Conservation (phyloP, 495 filamentous ascomycete genomes). For the Annulohypoxylon nitens region DNA sequence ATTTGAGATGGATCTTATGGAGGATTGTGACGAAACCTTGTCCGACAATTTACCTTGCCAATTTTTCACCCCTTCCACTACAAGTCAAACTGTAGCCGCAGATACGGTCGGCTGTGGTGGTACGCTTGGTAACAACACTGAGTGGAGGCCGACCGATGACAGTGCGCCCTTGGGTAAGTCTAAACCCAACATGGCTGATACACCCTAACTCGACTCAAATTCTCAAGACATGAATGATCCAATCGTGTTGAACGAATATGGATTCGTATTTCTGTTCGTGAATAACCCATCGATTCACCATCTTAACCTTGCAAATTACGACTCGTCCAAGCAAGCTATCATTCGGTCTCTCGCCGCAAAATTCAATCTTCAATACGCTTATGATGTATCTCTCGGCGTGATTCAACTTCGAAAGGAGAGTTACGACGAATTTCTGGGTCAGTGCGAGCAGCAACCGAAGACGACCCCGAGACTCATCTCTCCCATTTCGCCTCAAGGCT, state of each 20-base stretch:
- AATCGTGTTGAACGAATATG: slow-evolving; percentile 27
- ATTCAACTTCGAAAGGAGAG: slow-evolving; percentile 32
- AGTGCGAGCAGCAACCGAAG: slow-evolving; percentile 11
- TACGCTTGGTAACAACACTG: slow-evolving; percentile 1
- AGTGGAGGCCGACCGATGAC: slow-evolving; percentile 2
- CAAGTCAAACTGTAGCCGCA: slow-evolving; percentile 1
- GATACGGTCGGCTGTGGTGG: neutral
- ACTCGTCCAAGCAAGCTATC: slow-evolving; percentile 24
- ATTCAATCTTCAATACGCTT: slow-evolving; percentile 36
- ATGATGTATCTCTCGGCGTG: slow-evolving; percentile 19
- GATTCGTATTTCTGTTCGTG: slow-evolving; percentile 32
- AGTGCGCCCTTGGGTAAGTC: slow-evolving; percentile 37
- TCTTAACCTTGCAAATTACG: slow-evolving; percentile 28
- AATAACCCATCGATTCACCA: slow-evolving; percentile 31
- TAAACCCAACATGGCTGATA: slow-evolving; percentile 10
- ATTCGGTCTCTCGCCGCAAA: slow-evolving; percentile 30
- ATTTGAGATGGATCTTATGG: slow-evolving; percentile 40
- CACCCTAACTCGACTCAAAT: slow-evolving; percentile 19
- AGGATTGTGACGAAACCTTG: slow-evolving; percentile 17
- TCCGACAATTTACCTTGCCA: slow-evolving; percentile 15
- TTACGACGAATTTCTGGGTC: neutral
- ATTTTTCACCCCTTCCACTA: slow-evolving; percentile 6
- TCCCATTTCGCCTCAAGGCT: neutral
- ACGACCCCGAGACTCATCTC: neutral
- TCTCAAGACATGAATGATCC: slow-evolving; percentile 40